Base-by-base conservation (phyloP, 1,139 yeast genomes). In the Blastobotrys ciferrii region DNA sequence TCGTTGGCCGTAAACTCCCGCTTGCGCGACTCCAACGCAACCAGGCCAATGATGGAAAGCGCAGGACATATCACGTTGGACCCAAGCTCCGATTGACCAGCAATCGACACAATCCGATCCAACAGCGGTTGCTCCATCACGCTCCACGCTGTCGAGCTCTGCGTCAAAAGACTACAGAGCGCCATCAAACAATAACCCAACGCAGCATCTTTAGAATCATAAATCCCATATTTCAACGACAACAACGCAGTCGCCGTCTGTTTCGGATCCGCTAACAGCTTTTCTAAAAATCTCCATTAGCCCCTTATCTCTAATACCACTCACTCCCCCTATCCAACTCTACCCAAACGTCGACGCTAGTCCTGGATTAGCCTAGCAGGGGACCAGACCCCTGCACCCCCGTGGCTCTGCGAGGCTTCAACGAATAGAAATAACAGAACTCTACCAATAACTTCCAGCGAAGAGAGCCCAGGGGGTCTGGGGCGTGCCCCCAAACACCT, bases 151-250 rank as follows among this genome's bases (percentile, higher is more conserved):
- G 61, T 53, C 11, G 58, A 53, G 37, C 56, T 56, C 38, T 56
- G 54, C 15, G 53, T 50, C 14, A 63, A 52, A 23, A 63, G 54
- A 11, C 55, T 53, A 15, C 58, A 48, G 15, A 61, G 52, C 12
- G 63, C 55, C 54, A 57, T 58, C 30, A 63, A 53, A 31, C 59
- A 55, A 45, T 59, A 57, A 12, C 60, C 53, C 33, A 62, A 43
- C n/a, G 54, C 47, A 2, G 47, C 45, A 33, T 59, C 64, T 5
- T 55, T 40, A n/a, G 58, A 56, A 42, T 62, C 64, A 23, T 58
- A 55, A 39, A 63, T 61, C 13, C 61, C 66, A 53, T 62, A 62
- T 42, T 62, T 63, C 42, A 63, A 53, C 17, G 62, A 57, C 41
- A 61, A 53, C 32, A 63, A 53, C 14, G 65, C 64, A 13, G 60